phyloP scores from a whole-genome alignment of 2,329 filamentous ascomycete species.

The Colletotrichum liriopes region DNA sequence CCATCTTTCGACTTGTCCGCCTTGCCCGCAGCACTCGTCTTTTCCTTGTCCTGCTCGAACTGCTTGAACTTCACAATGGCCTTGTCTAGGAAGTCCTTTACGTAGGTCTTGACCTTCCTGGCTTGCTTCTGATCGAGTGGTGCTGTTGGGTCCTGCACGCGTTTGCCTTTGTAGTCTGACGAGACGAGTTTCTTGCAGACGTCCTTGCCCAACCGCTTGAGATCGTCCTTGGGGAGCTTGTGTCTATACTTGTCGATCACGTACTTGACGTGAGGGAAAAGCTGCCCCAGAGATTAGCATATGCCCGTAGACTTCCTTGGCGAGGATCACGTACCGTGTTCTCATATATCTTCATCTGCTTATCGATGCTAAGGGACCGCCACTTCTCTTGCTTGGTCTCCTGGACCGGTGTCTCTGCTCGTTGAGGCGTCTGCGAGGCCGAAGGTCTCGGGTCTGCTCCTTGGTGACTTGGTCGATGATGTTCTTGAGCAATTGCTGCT shows the following conservation, averaged over 20 bases:
- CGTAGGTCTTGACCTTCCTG: conserved; percentile 86
- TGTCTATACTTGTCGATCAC: conserved; percentile 90
- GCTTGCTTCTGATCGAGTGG: conserved; percentile 82
- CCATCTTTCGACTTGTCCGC: conserved; percentile 44
- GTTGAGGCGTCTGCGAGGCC: conserved; percentile 76
- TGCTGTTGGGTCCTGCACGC: conserved; percentile 85
- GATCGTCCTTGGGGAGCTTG: conserved; percentile 85
- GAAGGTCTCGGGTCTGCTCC: conserved; percentile 70
- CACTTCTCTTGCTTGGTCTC: conserved; percentile 80
- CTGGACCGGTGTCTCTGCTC: conserved; percentile 67
- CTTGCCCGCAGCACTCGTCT: conserved; percentile 59
- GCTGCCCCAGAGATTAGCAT: conserved; percentile 60
- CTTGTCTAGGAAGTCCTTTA: conserved; percentile 86
- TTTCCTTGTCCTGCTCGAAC: conserved; percentile 77
- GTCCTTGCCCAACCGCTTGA: conserved; percentile 75
- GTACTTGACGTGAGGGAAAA: conserved; percentile 88
- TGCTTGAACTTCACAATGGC: conserved; percentile 82
- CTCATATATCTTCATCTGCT: conserved; percentile 96
- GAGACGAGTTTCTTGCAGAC: conserved; percentile 91
- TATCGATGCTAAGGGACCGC: conserved; percentile 80
- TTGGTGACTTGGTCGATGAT: conserved; percentile 90
- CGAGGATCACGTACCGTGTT: conserved; percentile 78
- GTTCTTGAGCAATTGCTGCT: conserved; percentile 84
- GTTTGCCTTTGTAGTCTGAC: conserved; percentile 90
- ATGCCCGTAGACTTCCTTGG: background rate